phyloP scores from a whole-genome alignment of 148 eudicot genomes.

The Persicaria tinctoria region DNA sequence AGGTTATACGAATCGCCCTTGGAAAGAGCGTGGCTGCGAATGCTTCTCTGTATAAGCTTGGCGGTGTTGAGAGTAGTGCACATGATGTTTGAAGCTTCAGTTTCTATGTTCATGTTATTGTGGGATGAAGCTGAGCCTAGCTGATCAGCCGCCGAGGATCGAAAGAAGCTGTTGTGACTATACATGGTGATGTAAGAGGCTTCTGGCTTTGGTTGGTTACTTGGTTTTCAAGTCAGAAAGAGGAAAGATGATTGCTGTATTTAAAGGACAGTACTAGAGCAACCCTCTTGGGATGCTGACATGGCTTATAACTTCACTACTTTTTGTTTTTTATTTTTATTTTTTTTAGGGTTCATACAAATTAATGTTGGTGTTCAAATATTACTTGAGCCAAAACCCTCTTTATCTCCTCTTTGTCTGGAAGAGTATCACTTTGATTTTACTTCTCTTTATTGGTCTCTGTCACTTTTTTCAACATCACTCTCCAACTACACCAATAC shows the following conservation, averaged over 20 bases:
- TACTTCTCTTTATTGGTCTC: background rate
- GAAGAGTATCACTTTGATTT: background rate
- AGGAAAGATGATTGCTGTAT: background rate
- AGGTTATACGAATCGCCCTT: background rate
- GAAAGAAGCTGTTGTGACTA: background rate
- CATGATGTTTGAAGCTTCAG: background rate
- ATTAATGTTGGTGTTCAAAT: too few species aligned
- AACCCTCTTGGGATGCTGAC: background rate
- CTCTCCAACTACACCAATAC: background rate
- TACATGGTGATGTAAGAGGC: background rate
- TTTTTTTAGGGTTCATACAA: too few species aligned
- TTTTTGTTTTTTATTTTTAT: too few species aligned
- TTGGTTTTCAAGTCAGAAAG: background rate
- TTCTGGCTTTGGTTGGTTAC: background rate
- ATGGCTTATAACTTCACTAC: too few species aligned
- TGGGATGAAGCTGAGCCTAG: background rate
- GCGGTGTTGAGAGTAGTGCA: background rate
- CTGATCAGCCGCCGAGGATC: background rate
- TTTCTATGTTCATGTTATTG: background rate
- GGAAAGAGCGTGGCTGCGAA: background rate
- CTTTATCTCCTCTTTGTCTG: too few species aligned
- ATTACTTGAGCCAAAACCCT: too few species aligned
- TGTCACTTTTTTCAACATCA: background rate
- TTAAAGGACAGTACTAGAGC: background rate
- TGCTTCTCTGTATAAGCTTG: background rate